A percentile compares a stretch with the other conserved stretches of the same genome.
These are phyloP conservation scores for Chamaenerion angustifolium DNA, from an alignment of 345 rosid genomes.

Conservation along the genomic window DNA sequence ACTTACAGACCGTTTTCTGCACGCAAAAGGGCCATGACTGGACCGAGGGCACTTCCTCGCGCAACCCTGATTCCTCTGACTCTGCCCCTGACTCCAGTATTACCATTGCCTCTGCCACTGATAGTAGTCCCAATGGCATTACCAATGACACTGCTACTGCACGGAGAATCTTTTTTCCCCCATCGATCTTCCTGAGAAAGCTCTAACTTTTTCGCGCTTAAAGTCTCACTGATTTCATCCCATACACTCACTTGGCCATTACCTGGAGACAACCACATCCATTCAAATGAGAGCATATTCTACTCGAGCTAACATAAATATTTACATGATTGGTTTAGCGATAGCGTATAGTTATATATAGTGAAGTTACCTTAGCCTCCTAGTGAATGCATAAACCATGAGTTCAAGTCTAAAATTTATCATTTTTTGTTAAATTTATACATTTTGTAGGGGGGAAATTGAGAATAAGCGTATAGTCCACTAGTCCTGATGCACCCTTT, in stretches of 20 bases:
- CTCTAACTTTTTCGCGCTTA: conserved; percentile 56
- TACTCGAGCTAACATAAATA: background rate
- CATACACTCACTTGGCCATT: conserved; percentile 37
- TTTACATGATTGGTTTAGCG: background rate
- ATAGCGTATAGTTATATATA: too few relatives aligned
- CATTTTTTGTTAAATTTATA: too few relatives aligned
- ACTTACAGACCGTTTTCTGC: conserved; percentile 31
- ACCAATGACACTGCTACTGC: conserved; percentile 18
- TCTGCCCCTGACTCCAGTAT: too few relatives aligned
- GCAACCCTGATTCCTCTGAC: conserved; percentile 16
- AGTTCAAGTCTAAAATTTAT: too few relatives aligned
- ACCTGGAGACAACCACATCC: conserved; percentile 18
- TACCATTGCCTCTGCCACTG: too few relatives aligned
- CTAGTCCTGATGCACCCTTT: background rate
- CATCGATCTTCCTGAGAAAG: conserved; percentile 41
- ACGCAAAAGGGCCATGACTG: conserved; percentile 61
- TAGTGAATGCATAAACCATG: too few relatives aligned
- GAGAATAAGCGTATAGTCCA: background rate
- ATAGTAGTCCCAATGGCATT: too few relatives aligned
- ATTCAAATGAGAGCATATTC: too few relatives aligned
- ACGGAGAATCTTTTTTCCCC: conserved; percentile 32
- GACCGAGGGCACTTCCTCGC: conserved; percentile 80
- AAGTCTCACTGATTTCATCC: conserved; percentile 59
- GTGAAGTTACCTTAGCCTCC: too few relatives aligned
- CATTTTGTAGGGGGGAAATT: too few relatives aligned